Evolutionary conservation across 2,329 filamentous ascomycete genomes (phyloP), one percentile per base, ranked within the genome.

Genomic region (Acarospora socialis): DNA sequence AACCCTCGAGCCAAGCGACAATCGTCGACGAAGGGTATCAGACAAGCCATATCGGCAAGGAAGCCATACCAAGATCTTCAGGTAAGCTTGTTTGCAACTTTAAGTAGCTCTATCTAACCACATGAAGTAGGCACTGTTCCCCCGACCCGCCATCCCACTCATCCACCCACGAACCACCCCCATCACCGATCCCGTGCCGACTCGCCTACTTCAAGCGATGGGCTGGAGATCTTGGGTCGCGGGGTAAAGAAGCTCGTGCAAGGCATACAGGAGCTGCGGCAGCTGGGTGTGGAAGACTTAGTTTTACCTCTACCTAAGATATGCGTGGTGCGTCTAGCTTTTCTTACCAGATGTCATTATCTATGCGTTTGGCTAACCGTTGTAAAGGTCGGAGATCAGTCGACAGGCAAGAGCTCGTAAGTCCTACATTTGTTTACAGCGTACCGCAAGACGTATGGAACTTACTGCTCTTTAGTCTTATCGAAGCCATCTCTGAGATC

Each of bases 361-460:
- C n/a, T n/a, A n/a, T n/a, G n/a, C n/a, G n/a, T n/a, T n/a, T n/a
- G n/a, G n/a, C n/a, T n/a, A n/a, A n/a, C n/a, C n/a, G n/a, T n/a
- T n/a, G n/a, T n/a, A n/a, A n/a, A n/a, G n/a, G 73, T 92, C 0
- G 84, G 84, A 0, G 83, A 92, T 29, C 84, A 93, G 46, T 81
- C 73, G 0, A 78, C 82, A 0, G 86, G 84, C 0, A 93, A 93
- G 49, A 83, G 76, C 0, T 83, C 66, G n/a, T n/a, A n/a, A n/a
- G n/a, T n/a, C n/a, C n/a, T n/a, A n/a, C n/a, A n/a, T n/a, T n/a
- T n/a, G n/a, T n/a, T n/a, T n/a, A n/a, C n/a, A n/a, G n/a, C n/a
- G n/a, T n/a, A n/a, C n/a, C n/a, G n/a, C n/a, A n/a, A n/a, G n/a
- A n/a, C n/a, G n/a, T n/a, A 9, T 18, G 7, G 15, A 18, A 18